Evolutionary conservation across 148 eudicot species (phyloP).

Genomic region (Silene latifolia): DNA sequence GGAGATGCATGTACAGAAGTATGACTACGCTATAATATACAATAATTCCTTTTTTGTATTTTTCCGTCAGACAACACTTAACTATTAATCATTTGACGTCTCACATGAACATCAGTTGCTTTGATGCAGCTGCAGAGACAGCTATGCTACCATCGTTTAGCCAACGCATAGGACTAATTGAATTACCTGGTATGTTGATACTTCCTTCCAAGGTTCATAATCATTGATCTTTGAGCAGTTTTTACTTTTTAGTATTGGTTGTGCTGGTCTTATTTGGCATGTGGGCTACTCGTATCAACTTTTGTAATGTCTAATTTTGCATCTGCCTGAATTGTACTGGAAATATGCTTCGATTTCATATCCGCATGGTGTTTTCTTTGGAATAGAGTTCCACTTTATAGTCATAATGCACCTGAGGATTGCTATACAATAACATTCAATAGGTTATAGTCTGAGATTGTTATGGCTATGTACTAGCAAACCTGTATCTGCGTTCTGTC

Average conservation of each 20-base stretch:
- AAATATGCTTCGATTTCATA: background rate
- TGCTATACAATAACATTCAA: background rate
- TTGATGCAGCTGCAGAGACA: conserved; percentile 83
- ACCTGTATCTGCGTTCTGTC: background rate
- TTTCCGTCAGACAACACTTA: background rate
- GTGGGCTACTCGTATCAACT: background rate
- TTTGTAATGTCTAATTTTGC: background rate
- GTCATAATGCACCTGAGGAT: background rate
- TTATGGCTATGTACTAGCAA: background rate
- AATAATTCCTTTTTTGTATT: background rate
- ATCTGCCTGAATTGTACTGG: background rate
- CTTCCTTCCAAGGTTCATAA: conserved; percentile 5
- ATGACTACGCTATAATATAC: conserved; percentile 24
- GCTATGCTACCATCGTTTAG: conserved; percentile 64
- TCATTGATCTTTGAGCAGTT: background rate
- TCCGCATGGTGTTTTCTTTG: background rate
- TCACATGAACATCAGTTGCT: conserved; percentile 55
- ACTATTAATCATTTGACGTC: conserved; percentile 17
- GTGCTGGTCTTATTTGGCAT: background rate
- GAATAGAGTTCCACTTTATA: background rate
- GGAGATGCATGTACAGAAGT: conserved; percentile 85
- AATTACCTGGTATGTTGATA: conserved; percentile 53
- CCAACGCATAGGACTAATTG: conserved; percentile 53
- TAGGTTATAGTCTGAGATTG: background rate
- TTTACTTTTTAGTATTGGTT: background rate